These are phyloP conservation scores for Beauveria sp. DNA, from an alignment of 2,329 filamentous ascomycete genomes.

Conservation along the genomic window DNA sequence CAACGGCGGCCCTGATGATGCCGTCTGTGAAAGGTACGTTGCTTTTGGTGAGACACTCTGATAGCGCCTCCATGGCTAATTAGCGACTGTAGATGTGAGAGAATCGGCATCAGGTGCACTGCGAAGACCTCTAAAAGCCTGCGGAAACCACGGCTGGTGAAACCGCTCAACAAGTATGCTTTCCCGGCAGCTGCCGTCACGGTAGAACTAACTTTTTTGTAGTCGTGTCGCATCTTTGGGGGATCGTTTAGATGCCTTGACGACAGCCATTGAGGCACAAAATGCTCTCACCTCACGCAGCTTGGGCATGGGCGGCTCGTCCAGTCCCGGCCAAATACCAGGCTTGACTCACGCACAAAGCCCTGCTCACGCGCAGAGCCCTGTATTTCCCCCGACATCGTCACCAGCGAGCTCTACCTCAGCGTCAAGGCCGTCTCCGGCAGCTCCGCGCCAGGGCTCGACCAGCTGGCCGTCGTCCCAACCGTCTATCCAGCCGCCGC, in stretches of 20 bases:
- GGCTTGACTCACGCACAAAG: neutral
- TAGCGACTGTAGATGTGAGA: conserved; percentile 18
- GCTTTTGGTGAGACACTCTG: neutral
- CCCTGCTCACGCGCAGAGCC: neutral
- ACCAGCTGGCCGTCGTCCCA: conserved; percentile 2
- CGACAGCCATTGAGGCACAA: conserved; percentile 8
- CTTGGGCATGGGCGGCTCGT: neutral
- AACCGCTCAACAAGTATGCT: conserved; percentile 20
- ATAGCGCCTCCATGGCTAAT: neutral
- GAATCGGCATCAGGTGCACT: conserved; percentile 21
- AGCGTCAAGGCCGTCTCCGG: conserved; percentile 2
- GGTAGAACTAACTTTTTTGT: neutral
- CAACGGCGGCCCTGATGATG: conserved; percentile 14
- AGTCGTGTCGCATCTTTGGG: conserved; percentile 21
- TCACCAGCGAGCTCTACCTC: conserved; percentile 11
- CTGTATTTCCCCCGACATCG: conserved; percentile 1
- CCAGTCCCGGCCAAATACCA: neutral
- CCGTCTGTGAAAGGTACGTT: conserved; percentile 23
- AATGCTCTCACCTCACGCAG: conserved; percentile 8
- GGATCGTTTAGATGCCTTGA: conserved; percentile 18
- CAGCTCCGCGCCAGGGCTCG: conserved; percentile 1
- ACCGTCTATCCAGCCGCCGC: conserved; percentile 12
- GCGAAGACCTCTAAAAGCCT: conserved; percentile 23
- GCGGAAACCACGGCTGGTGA: conserved; percentile 25
- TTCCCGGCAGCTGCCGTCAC: too few relatives aligned